Conservation (phyloP, 1,284 basidiomycete species). For the Xerocomus nothofagi region DNA sequence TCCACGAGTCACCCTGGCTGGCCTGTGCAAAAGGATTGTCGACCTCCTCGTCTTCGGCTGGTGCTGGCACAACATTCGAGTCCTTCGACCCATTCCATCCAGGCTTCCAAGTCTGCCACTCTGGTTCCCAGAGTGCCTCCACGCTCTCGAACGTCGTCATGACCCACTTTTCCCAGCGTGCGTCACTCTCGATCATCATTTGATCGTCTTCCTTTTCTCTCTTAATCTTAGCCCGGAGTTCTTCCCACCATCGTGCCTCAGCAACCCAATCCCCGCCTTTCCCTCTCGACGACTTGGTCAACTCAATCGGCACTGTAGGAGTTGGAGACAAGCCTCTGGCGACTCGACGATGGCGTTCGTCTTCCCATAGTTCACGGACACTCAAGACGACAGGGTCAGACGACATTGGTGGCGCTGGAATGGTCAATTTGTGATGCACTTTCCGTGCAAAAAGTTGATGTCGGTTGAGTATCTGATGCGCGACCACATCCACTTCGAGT, state of each 20-base stretch:
- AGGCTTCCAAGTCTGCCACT: conserved; percentile 59
- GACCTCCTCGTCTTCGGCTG: conserved; percentile 4
- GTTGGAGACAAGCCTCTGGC: conserved; percentile 67
- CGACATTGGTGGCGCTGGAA: conserved; percentile 51
- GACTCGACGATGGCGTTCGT: conserved; percentile 75
- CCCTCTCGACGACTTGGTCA: conserved; percentile 56
- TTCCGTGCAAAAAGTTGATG: conserved; percentile 63
- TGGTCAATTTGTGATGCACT: conserved; percentile 72
- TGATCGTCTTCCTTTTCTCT: conserved; percentile 39
- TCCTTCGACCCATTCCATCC: conserved; percentile 4
- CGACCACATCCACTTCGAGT: conserved; percentile 83
- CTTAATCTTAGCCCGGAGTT: conserved; percentile 56
- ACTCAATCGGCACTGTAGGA: conserved; percentile 66
- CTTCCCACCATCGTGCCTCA: conserved; percentile 70
- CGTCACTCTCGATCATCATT: conserved; percentile 29
- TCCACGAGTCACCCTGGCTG: conserved; percentile 17
- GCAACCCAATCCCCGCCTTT: conserved; percentile 65
- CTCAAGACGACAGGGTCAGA: conserved; percentile 82
- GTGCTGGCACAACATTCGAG: background rate
- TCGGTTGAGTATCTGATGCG: conserved; percentile 87
- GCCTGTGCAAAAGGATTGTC: conserved; percentile 31
- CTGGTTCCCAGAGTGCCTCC: conserved; percentile 69
- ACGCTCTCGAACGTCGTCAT: conserved; percentile 90
- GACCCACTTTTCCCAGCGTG: conserved; percentile 61
- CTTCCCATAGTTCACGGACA: conserved; percentile 93